These are phyloP conservation scores for Leishmania amazonensis DNA, from an alignment of 208 protist genomes.

Conservation along the genomic window DNA sequence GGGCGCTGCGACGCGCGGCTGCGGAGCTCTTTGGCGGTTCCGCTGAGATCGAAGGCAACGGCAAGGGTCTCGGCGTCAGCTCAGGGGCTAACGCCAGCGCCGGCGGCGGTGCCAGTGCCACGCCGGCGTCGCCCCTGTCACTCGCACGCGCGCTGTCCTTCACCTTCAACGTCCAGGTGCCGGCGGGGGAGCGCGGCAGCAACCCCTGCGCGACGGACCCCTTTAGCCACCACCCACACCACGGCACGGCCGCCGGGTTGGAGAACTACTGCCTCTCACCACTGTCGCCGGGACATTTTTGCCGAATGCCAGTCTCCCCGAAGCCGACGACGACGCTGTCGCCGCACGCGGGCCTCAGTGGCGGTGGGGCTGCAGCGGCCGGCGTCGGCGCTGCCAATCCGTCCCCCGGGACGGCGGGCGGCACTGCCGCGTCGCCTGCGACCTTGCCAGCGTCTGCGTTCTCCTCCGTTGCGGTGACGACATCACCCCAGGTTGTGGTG, in stretches of 20 bases:
- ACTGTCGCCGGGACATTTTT: conserved; percentile 24
- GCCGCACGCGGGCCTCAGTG: neutral
- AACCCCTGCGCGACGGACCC: neutral
- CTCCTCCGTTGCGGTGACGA: conserved; percentile 2
- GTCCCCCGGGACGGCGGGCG: neutral
- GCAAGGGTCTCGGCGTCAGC: neutral
- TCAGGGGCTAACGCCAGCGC: neutral
- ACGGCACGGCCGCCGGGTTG: neutral
- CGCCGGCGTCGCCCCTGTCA: conserved; percentile 13
- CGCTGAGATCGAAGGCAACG: conserved; percentile 13
- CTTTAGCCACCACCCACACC: neutral
- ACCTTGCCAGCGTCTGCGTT: conserved; percentile 8
- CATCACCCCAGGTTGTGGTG: conserved; percentile 31
- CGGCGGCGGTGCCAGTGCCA: neutral
- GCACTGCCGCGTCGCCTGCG: conserved; percentile 3
- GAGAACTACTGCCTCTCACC: conserved; percentile 30
- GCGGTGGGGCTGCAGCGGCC: neutral
- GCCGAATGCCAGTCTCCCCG: conserved; percentile 10
- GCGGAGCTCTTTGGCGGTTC: conserved; percentile 39
- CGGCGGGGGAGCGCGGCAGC: conserved; percentile 3
- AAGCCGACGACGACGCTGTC: conserved; percentile 5
- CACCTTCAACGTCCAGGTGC: conserved; percentile 1
- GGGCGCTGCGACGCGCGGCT: conserved; percentile 27
- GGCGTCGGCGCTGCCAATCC: neutral
- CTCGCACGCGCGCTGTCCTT: conserved; percentile 18